Percentiles rank a stretch among this genome's conserved stretches.
Conservation (phyloP, 257 asterid species). For the Solanum arcanum region DNA sequence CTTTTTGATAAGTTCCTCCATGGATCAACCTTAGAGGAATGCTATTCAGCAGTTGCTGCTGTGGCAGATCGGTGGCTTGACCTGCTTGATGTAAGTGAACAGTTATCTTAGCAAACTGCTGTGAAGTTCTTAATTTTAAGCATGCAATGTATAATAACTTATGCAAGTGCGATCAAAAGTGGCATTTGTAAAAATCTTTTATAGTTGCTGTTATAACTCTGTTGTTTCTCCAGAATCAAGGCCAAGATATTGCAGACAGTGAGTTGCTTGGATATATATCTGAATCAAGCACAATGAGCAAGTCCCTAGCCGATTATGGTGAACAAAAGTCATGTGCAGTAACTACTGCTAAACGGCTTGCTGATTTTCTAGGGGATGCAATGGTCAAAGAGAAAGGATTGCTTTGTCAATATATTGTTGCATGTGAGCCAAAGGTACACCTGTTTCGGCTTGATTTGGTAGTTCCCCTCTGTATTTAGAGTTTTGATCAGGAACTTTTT, state of each 20-base stretch:
- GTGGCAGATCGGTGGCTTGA: slow-evolving; percentile 99
- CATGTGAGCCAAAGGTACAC: slow-evolving; percentile 94
- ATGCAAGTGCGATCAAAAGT: neutral
- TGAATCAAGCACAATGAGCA: slow-evolving; percentile 99
- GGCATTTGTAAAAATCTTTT: neutral
- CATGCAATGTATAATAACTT: neutral
- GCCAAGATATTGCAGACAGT: slow-evolving; percentile 83
- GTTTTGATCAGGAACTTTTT: neutral
- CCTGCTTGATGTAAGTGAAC: slow-evolving; percentile 81
- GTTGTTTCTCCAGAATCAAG: slow-evolving; percentile 68
- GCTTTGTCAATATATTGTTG: slow-evolving; percentile 91
- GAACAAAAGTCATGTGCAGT: slow-evolving; percentile 95
- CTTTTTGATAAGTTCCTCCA: slow-evolving; percentile 90
- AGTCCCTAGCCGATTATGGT: slow-evolving; percentile 92
- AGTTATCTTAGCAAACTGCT: neutral
- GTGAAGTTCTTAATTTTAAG: neutral
- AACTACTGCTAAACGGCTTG: slow-evolving; percentile 94
- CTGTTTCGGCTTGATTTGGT: neutral
- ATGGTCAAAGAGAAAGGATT: slow-evolving; percentile 98
- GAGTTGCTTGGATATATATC: slow-evolving; percentile 92
- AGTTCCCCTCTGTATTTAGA: neutral
- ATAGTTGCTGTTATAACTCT: slow-evolving; percentile 1
- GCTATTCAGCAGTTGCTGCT: slow-evolving; percentile 90
- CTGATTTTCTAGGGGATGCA: slow-evolving; percentile 93
- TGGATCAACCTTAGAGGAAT: slow-evolving; percentile 83